Evolutionary conservation across 2,329 filamentous ascomycete species (phyloP).

Genomic region (Neocucurbitaria cava): DNA sequence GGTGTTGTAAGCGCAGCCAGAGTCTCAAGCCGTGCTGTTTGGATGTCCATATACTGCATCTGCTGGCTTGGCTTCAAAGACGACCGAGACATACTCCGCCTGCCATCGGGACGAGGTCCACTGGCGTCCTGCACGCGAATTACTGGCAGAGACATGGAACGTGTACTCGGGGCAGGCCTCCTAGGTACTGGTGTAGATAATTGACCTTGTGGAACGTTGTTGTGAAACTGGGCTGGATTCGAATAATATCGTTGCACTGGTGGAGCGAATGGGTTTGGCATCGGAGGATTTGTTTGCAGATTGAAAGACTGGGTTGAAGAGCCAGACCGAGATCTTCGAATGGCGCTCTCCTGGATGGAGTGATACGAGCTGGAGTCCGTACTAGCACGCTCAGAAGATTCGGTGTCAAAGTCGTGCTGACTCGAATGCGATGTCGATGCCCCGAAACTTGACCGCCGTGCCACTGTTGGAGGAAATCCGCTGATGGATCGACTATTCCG

Average conservation of each 20-base stretch:
- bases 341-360: conserved; percentile 11
- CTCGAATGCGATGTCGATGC: conserved; percentile 1
- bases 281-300: conserved; percentile 7
- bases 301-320: conserved; percentile 18
- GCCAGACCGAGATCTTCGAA: conserved; percentile 18
- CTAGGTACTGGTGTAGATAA: conserved; percentile 2
- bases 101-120: neutral
- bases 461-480: conserved; percentile 2
- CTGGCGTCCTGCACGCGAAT: neutral
- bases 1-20: conserved; percentile 6
- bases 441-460: conserved; percentile 11
- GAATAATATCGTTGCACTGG: conserved; percentile 2
- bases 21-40: conserved; percentile 4
- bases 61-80: neutral
- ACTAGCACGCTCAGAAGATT: conserved; percentile 13
- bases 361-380: conserved; percentile 20
- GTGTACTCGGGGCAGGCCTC: neutral
- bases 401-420: neutral
- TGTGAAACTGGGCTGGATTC: conserved; percentile 3
- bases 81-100: neutral
- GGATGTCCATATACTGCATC: neutral
- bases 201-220: conserved; percentile 5
- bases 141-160: neutral
- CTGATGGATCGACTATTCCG: conserved; percentile 18
- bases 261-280: conserved; percentile 1